Base-by-base conservation (phyloP, 176 grass and related monocot species). In the Oryza meyeriana region DNA sequence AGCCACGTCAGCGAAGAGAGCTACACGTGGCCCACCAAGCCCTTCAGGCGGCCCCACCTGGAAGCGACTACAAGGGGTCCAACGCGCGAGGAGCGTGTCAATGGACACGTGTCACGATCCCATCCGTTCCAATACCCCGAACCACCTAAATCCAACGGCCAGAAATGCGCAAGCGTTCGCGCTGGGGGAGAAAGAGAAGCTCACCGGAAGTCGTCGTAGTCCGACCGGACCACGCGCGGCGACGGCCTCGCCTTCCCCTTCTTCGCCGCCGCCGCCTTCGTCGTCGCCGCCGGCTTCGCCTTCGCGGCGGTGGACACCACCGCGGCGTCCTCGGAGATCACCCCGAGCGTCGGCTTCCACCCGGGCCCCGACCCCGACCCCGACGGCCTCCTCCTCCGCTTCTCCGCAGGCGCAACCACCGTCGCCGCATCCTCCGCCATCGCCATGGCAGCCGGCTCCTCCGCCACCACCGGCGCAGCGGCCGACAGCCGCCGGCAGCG, bases 191-290 rank as follows among this genome's bases (percentile, higher is more conserved):
- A 2, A 6, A 29, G 1, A 10, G 32, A 5, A 64, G 22, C 81
- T 90, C 57, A 96, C 93, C 93, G 83, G 86, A 89, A 89, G 87
- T 91, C 88, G 67, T 86, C 90, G 84, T 79, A 89, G 42, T 83
- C 84, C 26, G 62, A 39, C 33, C 26, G 80, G n/a, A 81, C 28
- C 17, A 65, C 26, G 63, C 85, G 80, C 35, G 65, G 76, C 4
- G 79, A 5, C 65, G 88, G 4, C 61, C 48, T 47, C 17, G 48
- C 18, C 48, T 52, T 52, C 48, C 32, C 42, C 41, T 66, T 85
- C 61, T 64, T 40, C 48, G 75, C 76, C 17, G 26, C 13, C 9
- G 69, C 45, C 41, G 64, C 12, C 76, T 52, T 31, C 32, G 59
- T 10, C 76, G 64, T 86, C 64, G 77, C 35, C 29, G 69, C 44